A percentile compares a stretch with the other conserved stretches of the same genome.
Evolutionary conservation across 2,329 filamentous ascomycete species (phyloP).

Genomic region (Fusarium siculi): DNA sequence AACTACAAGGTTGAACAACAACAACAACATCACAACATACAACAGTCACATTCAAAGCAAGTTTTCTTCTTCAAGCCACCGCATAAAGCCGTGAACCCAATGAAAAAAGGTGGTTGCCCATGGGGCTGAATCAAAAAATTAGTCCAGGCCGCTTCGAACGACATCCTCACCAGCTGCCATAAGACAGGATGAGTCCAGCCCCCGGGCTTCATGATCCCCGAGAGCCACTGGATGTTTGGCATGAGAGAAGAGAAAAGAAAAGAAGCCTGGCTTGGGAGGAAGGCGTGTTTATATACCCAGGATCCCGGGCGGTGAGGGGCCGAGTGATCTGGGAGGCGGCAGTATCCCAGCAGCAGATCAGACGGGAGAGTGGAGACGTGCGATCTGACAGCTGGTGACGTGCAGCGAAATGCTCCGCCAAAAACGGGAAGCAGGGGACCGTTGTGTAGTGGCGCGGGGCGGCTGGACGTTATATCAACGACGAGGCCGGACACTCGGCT

Average conservation of each 20-base stretch:
- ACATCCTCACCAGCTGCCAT: background rate
- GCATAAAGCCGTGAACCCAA: slow-evolving; percentile 26
- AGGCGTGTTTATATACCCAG: background rate
- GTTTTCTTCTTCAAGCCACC: slow-evolving; percentile 37
- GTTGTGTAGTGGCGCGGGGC: slow-evolving; percentile 3
- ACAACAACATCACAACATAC: background rate
- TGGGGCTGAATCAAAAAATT: slow-evolving; percentile 31
- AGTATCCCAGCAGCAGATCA: slow-evolving; percentile 3
- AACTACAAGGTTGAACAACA: background rate
- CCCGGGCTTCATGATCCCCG: slow-evolving; percentile 21
- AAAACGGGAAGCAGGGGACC: background rate
- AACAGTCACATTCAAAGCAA: background rate
- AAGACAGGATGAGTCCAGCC: slow-evolving; percentile 10
- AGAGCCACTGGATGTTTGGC: slow-evolving; percentile 9
- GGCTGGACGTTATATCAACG: slow-evolving; percentile 6
- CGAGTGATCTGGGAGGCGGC: slow-evolving; percentile 23
- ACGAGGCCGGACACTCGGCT: slow-evolving; percentile 7
- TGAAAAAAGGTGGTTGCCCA: slow-evolving; percentile 21
- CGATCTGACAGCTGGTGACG: background rate
- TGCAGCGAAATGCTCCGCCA: background rate
- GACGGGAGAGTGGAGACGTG: background rate
- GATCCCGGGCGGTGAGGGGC: slow-evolving; percentile 10
- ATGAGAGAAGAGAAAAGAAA: slow-evolving; percentile 2
- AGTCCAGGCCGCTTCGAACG: background rate
- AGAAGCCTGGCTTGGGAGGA: background rate